Evolutionary conservation across 1,284 basidiomycete species (phyloP), one percentile per base, ranked within the genome.

Genomic region (Ceratobasidium sp.): DNA sequence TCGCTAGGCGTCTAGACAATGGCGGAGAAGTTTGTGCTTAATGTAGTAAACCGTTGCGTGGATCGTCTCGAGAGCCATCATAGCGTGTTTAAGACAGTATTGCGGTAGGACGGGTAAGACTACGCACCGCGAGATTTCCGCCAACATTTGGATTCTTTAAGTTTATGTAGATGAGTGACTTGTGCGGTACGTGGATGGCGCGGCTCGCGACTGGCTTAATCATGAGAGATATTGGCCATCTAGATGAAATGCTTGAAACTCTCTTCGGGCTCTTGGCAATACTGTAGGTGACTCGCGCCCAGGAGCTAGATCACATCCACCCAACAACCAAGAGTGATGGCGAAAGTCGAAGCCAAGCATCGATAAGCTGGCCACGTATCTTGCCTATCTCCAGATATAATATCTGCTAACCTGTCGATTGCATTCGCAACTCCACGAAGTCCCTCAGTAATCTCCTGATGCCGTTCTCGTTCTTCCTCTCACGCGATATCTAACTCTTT

Each of bases 31-130:
- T 56, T 5, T 7, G n/a, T 23, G 26, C 54, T 28, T 9, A 23
- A 56, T 56, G n/a, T 56, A n/a, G 54, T 28, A 54, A 54, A 54
- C 12, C 12, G 52, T 54, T 17, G 46, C n/a, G n/a, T 54, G 52
- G 52, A 7, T 23, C n/a, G 4, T n/a, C 20, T 5, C n/a, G 2
- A 28, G 28, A 61, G 57, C 33, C 48, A 50, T 61, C 28, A 61
- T 61, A 64, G 44, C 61, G 61, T 64, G 61, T 42, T 44, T 20
- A 64, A 64, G 61, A 42, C 15, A 64, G 13, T 42, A n/a, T 64
- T 64, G 61, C 61, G 38, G 61, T 64, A 64, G 61, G 61, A 9
- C 15, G 23, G 40, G 40, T 2, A 40, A 0, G 2, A 40, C 9
- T 20, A 50, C 3, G 23, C 20, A 9, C 15, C 13, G 61, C 38